A percentile compares a stretch with the other conserved stretches of the same genome.
These are phyloP conservation scores for Kwoniella shandongensis DNA, from an alignment of 768 basidiomycete genomes.

Conservation along the genomic window DNA sequence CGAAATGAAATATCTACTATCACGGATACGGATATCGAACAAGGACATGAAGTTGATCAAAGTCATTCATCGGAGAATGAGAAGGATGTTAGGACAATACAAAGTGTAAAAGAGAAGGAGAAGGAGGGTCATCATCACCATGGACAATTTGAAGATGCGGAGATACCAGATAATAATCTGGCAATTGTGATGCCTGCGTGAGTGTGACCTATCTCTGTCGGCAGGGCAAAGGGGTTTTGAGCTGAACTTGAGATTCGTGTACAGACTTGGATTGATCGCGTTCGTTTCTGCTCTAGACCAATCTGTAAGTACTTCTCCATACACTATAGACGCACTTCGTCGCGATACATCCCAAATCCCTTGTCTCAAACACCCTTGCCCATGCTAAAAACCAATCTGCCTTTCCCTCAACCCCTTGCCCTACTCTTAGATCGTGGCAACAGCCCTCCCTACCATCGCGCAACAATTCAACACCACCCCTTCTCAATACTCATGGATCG, in stretches of 20 bases:
- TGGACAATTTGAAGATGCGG: background rate
- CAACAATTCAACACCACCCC: constrained; percentile 43
- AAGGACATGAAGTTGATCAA: no score
- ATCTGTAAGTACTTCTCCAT: constrained; percentile 41
- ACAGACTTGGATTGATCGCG: constrained; percentile 30
- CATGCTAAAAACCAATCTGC: background rate
- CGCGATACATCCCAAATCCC: no score
- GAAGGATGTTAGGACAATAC: no score
- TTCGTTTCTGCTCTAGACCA: constrained; percentile 47
- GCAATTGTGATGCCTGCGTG: constrained; percentile 36
- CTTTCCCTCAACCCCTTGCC: background rate
- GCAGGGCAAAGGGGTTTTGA: background rate
- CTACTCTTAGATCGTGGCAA: constrained; percentile 32
- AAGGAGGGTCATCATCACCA: no score
- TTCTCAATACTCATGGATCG: constrained; percentile 49
- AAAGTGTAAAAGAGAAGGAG: no score
- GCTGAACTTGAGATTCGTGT: background rate
- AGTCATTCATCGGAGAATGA: no score
- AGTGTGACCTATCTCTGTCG: constrained; percentile 1
- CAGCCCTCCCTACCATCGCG: constrained; percentile 46
- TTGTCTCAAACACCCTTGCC: no score
- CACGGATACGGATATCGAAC: no score
- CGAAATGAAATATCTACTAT: no score
- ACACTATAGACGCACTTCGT: no score
- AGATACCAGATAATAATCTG: constrained; percentile 36